phyloP scores from a whole-genome alignment of 2,329 filamentous ascomycete genomes.

The Lasiodiplodia gonubiensis region DNA sequence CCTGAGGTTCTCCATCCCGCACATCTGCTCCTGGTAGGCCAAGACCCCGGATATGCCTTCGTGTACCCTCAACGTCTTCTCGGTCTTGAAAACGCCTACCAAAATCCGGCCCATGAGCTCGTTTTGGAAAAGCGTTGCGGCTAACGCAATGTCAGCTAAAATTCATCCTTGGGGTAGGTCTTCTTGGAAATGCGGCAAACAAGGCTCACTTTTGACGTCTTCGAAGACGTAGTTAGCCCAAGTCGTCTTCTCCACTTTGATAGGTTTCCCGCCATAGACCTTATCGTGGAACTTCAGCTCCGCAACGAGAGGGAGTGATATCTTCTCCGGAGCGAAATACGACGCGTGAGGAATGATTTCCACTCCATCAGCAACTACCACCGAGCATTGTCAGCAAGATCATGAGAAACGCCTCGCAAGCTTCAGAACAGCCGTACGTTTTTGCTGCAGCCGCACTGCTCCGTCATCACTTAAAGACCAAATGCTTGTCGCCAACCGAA shows the following conservation, averaged over 20 bases:
- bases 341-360: slow-evolving; percentile 51
- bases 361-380: slow-evolving; percentile 29
- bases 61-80: slow-evolving; percentile 53
- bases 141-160: slow-evolving; percentile 29
- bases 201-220: slow-evolving; percentile 36
- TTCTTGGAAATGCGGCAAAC: not conserved
- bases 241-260: slow-evolving; percentile 46
- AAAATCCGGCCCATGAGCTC: slow-evolving; percentile 54
- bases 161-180: not conserved
- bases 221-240: slow-evolving; percentile 56
- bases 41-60: slow-evolving; percentile 50
- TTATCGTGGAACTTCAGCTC: slow-evolving; percentile 49
- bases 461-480: slow-evolving; percentile 54
- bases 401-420: not conserved
- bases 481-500: slow-evolving; percentile 50
- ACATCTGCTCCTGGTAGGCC: slow-evolving; percentile 56
- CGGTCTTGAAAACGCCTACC: slow-evolving; percentile 50
- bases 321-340: slow-evolving; percentile 53
- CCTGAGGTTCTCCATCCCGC: slow-evolving; percentile 54
- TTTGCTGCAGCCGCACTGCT: slow-evolving; percentile 50
- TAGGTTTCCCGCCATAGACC: slow-evolving; percentile 41
- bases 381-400: not conserved
- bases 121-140: slow-evolving; percentile 51
- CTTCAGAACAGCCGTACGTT: slow-evolving; percentile 33
- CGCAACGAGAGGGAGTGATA: slow-evolving; percentile 47